These are phyloP conservation scores for Kwoniella mangroviensis DNA, from an alignment of 768 basidiomycete species.

Conservation along the genomic window DNA sequence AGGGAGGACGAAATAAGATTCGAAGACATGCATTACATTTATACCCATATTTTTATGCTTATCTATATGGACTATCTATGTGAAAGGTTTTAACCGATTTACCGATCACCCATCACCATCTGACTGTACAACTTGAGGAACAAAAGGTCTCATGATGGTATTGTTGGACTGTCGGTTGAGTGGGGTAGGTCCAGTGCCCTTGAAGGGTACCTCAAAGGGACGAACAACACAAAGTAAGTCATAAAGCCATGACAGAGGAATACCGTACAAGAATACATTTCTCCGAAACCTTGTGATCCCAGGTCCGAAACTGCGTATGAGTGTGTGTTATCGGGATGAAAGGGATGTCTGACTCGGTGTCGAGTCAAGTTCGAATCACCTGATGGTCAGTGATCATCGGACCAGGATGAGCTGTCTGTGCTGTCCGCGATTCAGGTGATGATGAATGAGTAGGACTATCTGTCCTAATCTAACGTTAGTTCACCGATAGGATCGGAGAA, in stretches of 20 bases:
- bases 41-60: not conserved
- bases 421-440: too few relatives aligned
- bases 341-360: not conserved
- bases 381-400: not conserved
- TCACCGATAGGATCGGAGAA: not conserved
- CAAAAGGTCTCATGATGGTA: not conserved
- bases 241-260: not conserved
- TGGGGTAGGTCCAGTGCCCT: too few relatives aligned
- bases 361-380: not conserved
- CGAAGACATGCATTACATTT: too few relatives aligned
- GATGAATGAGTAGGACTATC: too few relatives aligned
- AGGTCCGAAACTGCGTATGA: not conserved
- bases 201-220: not conserved
- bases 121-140: not conserved
- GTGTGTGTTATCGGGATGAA: conserved; percentile 1
- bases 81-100: not conserved
- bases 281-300: not conserved
- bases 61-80: not conserved
- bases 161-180: too few relatives aligned
- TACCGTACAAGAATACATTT: not conserved
- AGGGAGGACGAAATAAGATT: too few relatives aligned
- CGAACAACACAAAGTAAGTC: too few relatives aligned
- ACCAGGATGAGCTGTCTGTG: too few relatives aligned
- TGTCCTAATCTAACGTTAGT: not conserved
- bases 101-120: not conserved